A percentile compares a stretch with the other conserved stretches of the same genome.
phyloP scores from a whole-genome alignment of 2,329 filamentous ascomycete genomes.

The Fusarium siculi region DNA sequence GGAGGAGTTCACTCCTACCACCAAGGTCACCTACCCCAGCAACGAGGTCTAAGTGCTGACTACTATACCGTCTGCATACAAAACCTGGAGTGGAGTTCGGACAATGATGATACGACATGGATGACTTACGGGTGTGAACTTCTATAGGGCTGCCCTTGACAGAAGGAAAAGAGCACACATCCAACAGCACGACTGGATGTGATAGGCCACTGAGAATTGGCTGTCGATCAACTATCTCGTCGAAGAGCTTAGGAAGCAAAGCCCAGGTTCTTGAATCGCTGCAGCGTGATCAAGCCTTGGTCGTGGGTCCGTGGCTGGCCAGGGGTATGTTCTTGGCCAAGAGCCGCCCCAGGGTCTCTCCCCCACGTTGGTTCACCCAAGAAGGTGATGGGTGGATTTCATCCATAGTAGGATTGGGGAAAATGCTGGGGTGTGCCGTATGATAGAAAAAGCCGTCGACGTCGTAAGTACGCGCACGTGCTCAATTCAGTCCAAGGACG shows the following conservation, averaged over 20 bases:
- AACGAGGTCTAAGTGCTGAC: constrained; percentile 66
- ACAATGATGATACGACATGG: constrained; percentile 21
- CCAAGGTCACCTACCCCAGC: constrained; percentile 74
- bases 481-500: constrained; percentile 33
- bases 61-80: neutral
- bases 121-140: constrained; percentile 7
- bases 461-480: constrained; percentile 39
- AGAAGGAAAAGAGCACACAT: constrained; percentile 5
- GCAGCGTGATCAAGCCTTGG: constrained; percentile 19
- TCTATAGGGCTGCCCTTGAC: constrained; percentile 11
- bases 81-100: neutral
- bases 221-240: constrained; percentile 14
- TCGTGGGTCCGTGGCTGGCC: constrained; percentile 25
- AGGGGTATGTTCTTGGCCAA: constrained; percentile 30
- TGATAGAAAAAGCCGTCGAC: constrained; percentile 13
- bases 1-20: constrained; percentile 77
- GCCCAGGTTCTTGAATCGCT: constrained; percentile 36
- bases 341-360: constrained; percentile 31
- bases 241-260: constrained; percentile 1
- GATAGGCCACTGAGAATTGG: neutral
- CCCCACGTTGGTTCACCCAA: constrained; percentile 43
- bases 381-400: constrained; percentile 45
- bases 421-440: constrained; percentile 14
- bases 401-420: constrained; percentile 15
- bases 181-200: constrained; percentile 14